phyloP scores from a whole-genome alignment of 805 yeast genomes.

The Cyberlindnera sargentensis region DNA sequence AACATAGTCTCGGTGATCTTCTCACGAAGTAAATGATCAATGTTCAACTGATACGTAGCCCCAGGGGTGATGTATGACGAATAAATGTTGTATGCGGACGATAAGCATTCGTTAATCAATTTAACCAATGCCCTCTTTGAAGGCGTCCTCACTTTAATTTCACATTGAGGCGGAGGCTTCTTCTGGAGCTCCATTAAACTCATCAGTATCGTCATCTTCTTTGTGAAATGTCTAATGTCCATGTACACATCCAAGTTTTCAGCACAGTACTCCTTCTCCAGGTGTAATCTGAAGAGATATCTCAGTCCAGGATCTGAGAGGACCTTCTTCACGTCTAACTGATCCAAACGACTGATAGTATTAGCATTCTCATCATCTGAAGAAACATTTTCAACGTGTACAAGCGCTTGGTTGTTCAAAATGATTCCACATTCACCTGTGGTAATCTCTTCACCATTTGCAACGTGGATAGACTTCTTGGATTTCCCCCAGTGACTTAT shows the following conservation, averaged over 20 bases:
- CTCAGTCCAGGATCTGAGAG: slow-evolving; percentile 72
- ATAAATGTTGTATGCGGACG: slow-evolving; percentile 57
- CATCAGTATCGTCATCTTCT: slow-evolving; percentile 36
- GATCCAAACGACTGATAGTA: not conserved
- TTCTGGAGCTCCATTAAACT: slow-evolving; percentile 29
- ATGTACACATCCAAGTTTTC: slow-evolving; percentile 73
- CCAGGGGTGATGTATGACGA: slow-evolving; percentile 58
- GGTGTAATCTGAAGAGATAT: slow-evolving; percentile 57
- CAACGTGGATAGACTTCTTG: slow-evolving; percentile 6
- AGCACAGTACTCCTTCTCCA: slow-evolving; percentile 56
- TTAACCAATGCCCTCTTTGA: slow-evolving; percentile 27
- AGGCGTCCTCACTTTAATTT: slow-evolving; percentile 6
- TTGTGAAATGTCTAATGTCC: slow-evolving; percentile 47
- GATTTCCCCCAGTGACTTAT: slow-evolving; percentile 28
- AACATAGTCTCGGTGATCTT: slow-evolving; percentile 35
- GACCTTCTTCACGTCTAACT: slow-evolving; percentile 30
- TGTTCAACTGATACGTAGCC: slow-evolving; percentile 65
- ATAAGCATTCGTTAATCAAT: slow-evolving; percentile 48
- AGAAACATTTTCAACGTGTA: slow-evolving; percentile 3
- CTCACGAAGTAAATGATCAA: slow-evolving; percentile 46
- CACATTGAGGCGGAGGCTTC: slow-evolving; percentile 1
- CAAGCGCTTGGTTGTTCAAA: slow-evolving; percentile 12
- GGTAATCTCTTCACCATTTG: slow-evolving; percentile 14
- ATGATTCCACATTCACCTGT: slow-evolving; percentile 10
- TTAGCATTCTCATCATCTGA: slow-evolving; percentile 14